Conservation (phyloP, 768 basidiomycete genomes). For the Mycena galopus region DNA sequence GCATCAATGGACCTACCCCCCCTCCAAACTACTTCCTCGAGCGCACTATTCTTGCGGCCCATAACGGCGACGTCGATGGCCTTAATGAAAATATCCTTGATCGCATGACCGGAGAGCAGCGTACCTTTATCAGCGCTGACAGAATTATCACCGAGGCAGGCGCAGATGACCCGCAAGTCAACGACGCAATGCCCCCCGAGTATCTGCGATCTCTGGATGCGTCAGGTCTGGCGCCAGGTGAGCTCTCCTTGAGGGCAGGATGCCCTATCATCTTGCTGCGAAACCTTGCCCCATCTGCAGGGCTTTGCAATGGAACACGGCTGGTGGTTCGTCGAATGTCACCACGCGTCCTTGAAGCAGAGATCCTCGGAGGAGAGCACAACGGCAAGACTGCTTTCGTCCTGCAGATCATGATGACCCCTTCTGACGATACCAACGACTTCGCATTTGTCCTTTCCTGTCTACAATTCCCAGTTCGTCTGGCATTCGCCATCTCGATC, state of each 20-base stretch:
- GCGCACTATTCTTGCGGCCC: neutral
- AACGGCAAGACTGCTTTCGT: neutral
- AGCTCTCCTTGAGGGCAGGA: neutral
- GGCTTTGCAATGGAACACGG: conserved; percentile 6
- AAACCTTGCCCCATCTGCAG: neutral
- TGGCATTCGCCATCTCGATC: conserved; percentile 6
- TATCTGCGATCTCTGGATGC: neutral
- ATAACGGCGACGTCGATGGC: neutral
- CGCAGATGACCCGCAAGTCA: neutral
- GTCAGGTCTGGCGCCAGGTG: neutral
- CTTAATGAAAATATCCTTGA: neutral
- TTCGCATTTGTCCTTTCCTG: neutral
- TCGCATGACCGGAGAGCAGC: neutral
- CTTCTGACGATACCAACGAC: neutral
- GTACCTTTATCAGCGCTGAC: neutral
- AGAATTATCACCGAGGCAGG: neutral
- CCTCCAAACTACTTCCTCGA: conserved; percentile 5
- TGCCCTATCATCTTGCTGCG: neutral
- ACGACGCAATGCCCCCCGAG: neutral
- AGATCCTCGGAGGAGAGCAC: neutral
- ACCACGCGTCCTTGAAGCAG: neutral
- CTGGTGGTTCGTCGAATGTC: neutral
- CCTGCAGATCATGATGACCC: neutral
- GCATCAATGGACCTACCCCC: neutral
- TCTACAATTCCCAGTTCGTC: conserved; percentile 2